phyloP scores from a whole-genome alignment of 306 rosid species.

The Lupinus albus region DNA sequence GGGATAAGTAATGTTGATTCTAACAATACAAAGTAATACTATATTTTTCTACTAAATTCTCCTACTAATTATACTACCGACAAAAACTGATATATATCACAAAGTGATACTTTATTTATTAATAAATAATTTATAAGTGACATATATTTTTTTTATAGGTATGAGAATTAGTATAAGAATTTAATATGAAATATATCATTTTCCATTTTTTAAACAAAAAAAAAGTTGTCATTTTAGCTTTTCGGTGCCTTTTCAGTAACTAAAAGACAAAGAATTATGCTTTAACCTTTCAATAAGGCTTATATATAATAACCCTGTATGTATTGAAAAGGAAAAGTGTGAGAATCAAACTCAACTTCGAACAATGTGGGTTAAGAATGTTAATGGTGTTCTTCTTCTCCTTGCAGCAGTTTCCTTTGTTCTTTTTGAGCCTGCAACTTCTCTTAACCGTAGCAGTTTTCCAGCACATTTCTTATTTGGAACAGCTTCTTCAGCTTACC shows the following conservation, averaged over 20 bases:
- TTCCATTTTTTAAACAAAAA: too few relatives aligned
- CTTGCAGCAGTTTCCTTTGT: conserved; percentile 23
- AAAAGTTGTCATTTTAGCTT: too few relatives aligned
- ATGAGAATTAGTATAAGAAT: too few relatives aligned
- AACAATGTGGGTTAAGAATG: conserved; percentile 43
- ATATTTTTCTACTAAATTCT: too few relatives aligned
- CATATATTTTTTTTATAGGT: too few relatives aligned
- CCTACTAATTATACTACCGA: too few relatives aligned
- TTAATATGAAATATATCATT: too few relatives aligned
- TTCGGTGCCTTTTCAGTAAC: not conserved
- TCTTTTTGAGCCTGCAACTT: conserved; percentile 40
- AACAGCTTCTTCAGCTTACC: conserved; percentile 64
- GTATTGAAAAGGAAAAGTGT: not conserved
- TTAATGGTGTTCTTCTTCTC: conserved; percentile 46
- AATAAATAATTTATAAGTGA: too few relatives aligned
- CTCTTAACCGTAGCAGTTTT: conserved; percentile 51
- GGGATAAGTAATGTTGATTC: too few relatives aligned
- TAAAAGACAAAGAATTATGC: conserved; percentile 31
- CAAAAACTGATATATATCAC: too few relatives aligned
- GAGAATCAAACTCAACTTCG: conserved; percentile 34
- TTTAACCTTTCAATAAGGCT: not conserved
- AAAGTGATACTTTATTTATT: too few relatives aligned
- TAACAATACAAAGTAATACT: too few relatives aligned
- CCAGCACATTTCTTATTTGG: conserved; percentile 60
- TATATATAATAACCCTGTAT: not conserved